Percentiles rank a stretch among this genome's conserved stretches.
Conservation (phyloP, 208 protist species). For the Vickermania spadyakhi region DNA sequence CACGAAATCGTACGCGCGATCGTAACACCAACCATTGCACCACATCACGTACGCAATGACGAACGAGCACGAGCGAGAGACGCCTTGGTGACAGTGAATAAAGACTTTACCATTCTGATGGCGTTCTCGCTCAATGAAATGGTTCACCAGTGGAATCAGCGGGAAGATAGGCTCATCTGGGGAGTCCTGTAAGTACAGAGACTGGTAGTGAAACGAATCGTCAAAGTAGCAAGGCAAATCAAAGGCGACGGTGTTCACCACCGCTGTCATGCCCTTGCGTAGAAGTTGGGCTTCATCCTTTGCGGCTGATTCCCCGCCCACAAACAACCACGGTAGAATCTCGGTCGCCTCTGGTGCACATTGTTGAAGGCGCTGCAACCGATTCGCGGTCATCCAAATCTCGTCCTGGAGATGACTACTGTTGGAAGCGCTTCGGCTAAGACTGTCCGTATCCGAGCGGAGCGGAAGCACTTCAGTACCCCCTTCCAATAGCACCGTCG, state of each 20-base stretch:
- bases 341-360: slow-evolving; percentile 63
- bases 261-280: slow-evolving; percentile 82
- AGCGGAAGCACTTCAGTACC: background rate
- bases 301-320: slow-evolving; percentile 65
- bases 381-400: slow-evolving; percentile 44
- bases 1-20: slow-evolving; percentile 72
- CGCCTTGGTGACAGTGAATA: slow-evolving; percentile 94
- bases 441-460: background rate
- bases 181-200: slow-evolving; percentile 76
- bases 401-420: slow-evolving; percentile 29
- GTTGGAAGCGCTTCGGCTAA: background rate
- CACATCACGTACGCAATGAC: slow-evolving; percentile 92
- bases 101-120: slow-evolving; percentile 57
- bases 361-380: slow-evolving; percentile 39
- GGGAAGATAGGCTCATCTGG: slow-evolving; percentile 86
- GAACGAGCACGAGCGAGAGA: slow-evolving; percentile 84
- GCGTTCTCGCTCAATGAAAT: slow-evolving; percentile 73
- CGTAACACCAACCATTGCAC: slow-evolving; percentile 68
- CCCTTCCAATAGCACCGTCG: background rate
- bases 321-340: slow-evolving; percentile 77
- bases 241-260: slow-evolving; percentile 90
- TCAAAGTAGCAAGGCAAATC: slow-evolving; percentile 47
- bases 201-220: slow-evolving; percentile 78
- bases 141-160: slow-evolving; percentile 82
- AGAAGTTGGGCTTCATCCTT: slow-evolving; percentile 54